Base-by-base conservation (phyloP, 2,329 filamentous ascomycete genomes). In the Monosporascus cannonballus region DNA sequence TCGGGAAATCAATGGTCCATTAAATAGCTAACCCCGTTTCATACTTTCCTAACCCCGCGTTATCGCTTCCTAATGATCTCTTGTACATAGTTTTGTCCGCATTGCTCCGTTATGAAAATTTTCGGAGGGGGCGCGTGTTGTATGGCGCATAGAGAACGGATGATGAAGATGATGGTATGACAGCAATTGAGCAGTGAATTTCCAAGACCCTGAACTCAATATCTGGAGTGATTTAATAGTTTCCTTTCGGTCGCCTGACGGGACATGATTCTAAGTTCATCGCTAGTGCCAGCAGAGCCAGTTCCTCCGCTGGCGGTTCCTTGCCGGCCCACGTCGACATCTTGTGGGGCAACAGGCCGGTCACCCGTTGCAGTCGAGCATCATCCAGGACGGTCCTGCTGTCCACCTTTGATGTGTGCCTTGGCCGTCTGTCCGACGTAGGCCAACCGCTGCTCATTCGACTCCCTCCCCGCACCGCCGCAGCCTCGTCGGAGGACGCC, bases 1-100 rank as follows among this genome's bases (percentile, higher is more conserved):
- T 69, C 38, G 65, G 66, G 25, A 67, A 69, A 59, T 58, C 62
- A 25, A 66, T 66, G 65, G 64, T 58, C 18, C 53, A 61, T 48
- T 67, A 51, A 51, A 44, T 42, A 34, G 15, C 18, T 44, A 11
- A 18, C 17, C 27, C 36, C 30, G 11, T 34, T 34, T 14, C 30
- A 34, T 51, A 30, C 20, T 46, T 47, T 22, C 50, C n/a, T 24
- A 45, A 38, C 15, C 24, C 24, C 25, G 17, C 30, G n/a, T 15
- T 47, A 47, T n/a, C 6, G 24, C n/a, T 53, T 22, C 5, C 45
- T n/a, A 22, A 22, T 36, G 22, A 38, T 36, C 48, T 49, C 50
- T 18, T 61, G 53, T 58, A 59, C 52, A 53, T 57, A 57, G 46
- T 34, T 48, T 27, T 34, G 37, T 30, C 30, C 48, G 22, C 37